Evolutionary conservation across 805 yeast genomes (phyloP).

Genomic region (Yarrowia phangngaensis): DNA sequence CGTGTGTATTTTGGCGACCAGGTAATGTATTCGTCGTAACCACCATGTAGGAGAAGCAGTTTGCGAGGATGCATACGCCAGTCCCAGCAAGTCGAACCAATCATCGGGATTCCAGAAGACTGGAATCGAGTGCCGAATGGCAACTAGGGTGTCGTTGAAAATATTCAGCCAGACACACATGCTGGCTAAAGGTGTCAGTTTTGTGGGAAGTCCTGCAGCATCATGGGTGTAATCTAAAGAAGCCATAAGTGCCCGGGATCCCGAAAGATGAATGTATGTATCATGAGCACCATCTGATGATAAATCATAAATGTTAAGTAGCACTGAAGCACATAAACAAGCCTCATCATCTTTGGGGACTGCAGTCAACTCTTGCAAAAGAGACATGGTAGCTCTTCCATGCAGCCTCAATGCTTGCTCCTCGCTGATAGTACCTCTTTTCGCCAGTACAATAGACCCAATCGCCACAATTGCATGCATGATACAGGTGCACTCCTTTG

Average conservation of each 20-base stretch:
- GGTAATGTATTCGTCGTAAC: slow-evolving; percentile 15
- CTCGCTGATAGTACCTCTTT: slow-evolving; percentile 10
- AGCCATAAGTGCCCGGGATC: slow-evolving; percentile 16
- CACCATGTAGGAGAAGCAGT: slow-evolving; percentile 21
- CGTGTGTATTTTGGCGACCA: slow-evolving; percentile 9
- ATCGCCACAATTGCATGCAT: slow-evolving; percentile 22
- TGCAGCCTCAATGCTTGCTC: slow-evolving; percentile 16
- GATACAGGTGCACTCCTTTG: slow-evolving; percentile 18
- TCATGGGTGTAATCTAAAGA: slow-evolving; percentile 9
- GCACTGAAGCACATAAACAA: slow-evolving; percentile 19
- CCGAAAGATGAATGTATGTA: slow-evolving; percentile 15
- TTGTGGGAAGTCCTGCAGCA: not conserved
- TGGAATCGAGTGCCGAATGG: slow-evolving; percentile 15
- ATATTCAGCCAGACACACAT: slow-evolving; percentile 22
- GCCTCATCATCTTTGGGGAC: slow-evolving; percentile 21
- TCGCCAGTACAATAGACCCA: slow-evolving; percentile 12
- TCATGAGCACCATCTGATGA: slow-evolving; percentile 20
- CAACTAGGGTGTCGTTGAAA: slow-evolving; percentile 21
- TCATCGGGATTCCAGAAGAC: slow-evolving; percentile 22
- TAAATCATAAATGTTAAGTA: slow-evolving; percentile 16
- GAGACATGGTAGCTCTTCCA: slow-evolving; percentile 23
- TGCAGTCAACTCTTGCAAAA: slow-evolving; percentile 5
- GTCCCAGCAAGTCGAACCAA: slow-evolving; percentile 11
- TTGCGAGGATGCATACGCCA: not conserved
- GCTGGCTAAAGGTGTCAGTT: slow-evolving; percentile 3